Evolutionary conservation across 2,329 filamentous ascomycete genomes (phyloP), one percentile per base, ranked within the genome.

Genomic region (Elsinoe necatrix): DNA sequence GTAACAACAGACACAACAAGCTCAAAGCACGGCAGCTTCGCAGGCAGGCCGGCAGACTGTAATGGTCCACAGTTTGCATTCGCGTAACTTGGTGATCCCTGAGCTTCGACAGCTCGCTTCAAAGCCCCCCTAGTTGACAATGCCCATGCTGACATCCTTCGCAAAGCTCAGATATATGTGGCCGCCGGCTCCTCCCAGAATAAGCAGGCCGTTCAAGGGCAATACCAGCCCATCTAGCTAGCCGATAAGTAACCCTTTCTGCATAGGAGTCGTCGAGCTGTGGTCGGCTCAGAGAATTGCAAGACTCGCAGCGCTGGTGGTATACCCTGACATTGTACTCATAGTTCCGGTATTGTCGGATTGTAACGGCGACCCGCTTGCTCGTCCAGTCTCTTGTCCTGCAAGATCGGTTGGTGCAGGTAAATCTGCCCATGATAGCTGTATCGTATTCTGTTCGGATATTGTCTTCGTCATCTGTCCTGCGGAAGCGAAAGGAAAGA

Each of bases 261-360:
- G 45, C 45, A 12, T 50, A 50, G 9, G 45, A 50, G 12, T 25
- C n/a, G 12, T 50, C 45, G 18, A 50, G 45, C 27, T 50, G 20
- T 16, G 45, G 45, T 20, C 20, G 11, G 27, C 45, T 29, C 16
- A 35, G 27, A 29, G 45, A 50, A 50, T 35, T 35, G 45, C 45
- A 50, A 35, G 45, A 50, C 45, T 50, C 25, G 45, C 45, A 50
- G 12, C 37, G 37, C 47, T 75, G 71, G 60, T 72, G 64, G 59
- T 73, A 75, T 29, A 75, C 71, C 55, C 69, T 63, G 23, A 71
- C 72, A 61, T 75, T 76, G 59, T 75, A 75, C 63, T 60, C 60
- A 25, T 61, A 4, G 8, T 56, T 62, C 1, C 59, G 45, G 60
- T 74, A 76, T 61, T 72, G 63, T 20, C 72, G 68, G 25, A 76